phyloP scores from a whole-genome alignment of 2,329 filamentous ascomycete species.

The Colletotrichum sp. region DNA sequence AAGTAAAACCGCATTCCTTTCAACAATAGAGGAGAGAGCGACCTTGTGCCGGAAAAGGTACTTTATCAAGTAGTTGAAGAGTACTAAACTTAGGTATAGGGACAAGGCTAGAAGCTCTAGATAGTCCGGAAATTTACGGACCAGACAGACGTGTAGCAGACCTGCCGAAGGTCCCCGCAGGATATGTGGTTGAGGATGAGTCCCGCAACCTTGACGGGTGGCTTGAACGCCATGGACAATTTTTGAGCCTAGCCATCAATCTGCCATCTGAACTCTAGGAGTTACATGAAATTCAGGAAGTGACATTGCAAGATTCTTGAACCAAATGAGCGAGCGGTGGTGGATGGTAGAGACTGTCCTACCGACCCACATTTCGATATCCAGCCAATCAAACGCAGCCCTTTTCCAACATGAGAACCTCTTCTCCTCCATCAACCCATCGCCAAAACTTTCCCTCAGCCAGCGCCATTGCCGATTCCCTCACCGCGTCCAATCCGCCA shows the following conservation, averaged over 20 bases:
- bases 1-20: background rate
- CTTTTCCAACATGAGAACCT: background rate
- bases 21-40: background rate
- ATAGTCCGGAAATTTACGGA: background rate
- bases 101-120: background rate
- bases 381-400: background rate
- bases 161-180: background rate
- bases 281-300: background rate
- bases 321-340: background rate
- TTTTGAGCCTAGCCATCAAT: background rate
- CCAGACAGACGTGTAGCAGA: background rate
- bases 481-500: background rate
- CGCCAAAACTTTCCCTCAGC: background rate
- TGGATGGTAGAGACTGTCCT: background rate
- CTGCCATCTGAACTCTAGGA: background rate
- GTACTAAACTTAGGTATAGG: background rate
- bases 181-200: conserved; percentile 48
- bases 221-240: background rate
- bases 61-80: background rate
- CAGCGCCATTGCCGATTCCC: background rate
- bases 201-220: conserved; percentile 45
- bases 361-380: background rate
- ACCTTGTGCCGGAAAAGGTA: background rate
- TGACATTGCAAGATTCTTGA: background rate
- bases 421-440: background rate